A percentile compares a stretch with the other conserved stretches of the same genome.
These are phyloP conservation scores for Antarctomyces pellizariae DNA, from an alignment of 495 filamentous ascomycete species.

Conservation along the genomic window DNA sequence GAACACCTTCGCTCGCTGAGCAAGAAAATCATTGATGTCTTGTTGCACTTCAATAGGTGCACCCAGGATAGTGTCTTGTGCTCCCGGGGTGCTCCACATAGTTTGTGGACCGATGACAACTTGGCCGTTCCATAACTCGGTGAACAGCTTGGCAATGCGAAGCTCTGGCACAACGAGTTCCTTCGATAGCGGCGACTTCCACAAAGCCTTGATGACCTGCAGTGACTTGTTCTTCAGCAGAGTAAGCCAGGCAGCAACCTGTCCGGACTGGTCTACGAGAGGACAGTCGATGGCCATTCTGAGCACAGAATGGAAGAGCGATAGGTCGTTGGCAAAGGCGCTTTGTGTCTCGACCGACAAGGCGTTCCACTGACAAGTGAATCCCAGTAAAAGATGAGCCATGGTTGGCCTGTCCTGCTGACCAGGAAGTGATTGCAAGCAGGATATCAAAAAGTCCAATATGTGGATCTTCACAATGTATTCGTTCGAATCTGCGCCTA, in stretches of 20 bases:
- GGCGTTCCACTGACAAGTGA: conserved; percentile 42
- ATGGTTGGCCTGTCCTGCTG: conserved; percentile 42
- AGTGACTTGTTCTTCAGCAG: conserved; percentile 49
- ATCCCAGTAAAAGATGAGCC: conserved; percentile 78
- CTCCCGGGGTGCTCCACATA: conserved; percentile 24
- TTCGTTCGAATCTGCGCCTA: conserved; percentile 33
- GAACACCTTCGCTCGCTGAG: conserved; percentile 45
- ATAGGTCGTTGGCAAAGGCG: conserved; percentile 37
- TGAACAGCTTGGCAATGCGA: conserved; percentile 47
- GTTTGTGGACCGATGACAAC: conserved; percentile 34
- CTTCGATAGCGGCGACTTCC: conserved; percentile 64
- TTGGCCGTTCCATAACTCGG: conserved; percentile 41
- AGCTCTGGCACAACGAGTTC: conserved; percentile 52
- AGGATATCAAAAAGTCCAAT: conserved; percentile 60
- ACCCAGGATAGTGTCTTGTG: too few relatives aligned
- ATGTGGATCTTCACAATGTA: conserved; percentile 59
- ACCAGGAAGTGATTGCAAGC: conserved; percentile 42
- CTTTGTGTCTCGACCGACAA: conserved; percentile 38
- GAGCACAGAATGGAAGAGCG: conserved; percentile 66
- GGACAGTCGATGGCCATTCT: conserved; percentile 38
- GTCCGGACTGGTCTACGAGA: conserved; percentile 28
- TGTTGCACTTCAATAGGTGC: too few relatives aligned
- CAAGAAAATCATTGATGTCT: conserved; percentile 35
- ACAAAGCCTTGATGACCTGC: conserved; percentile 56
- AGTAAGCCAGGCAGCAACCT: conserved; percentile 46